Conservation (phyloP, 2,329 filamentous ascomycete genomes). For the Graphilbum fragrans region DNA sequence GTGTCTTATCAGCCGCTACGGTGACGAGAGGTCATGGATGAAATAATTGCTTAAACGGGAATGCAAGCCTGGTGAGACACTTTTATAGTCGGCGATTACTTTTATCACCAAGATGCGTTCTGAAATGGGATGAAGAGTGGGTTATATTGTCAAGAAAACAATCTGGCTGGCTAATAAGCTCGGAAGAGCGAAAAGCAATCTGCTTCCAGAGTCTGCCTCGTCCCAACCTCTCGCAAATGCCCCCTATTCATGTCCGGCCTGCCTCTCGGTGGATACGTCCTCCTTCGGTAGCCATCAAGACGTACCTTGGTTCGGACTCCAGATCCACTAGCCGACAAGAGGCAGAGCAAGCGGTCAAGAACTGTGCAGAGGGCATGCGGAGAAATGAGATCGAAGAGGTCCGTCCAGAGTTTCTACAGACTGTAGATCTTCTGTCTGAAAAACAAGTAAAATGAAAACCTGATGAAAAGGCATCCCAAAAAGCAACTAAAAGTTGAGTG, state of each 20-base stretch:
- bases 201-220: background rate
- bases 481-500: too few species aligned
- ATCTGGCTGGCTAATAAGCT: constrained; percentile 3
- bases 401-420: background rate
- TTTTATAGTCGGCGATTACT: too few species aligned
- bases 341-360: background rate
- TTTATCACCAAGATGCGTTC: too few species aligned
- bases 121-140: constrained; percentile 5
- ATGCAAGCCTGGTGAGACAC: too few species aligned
- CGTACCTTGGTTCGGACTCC: background rate
- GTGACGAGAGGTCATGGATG: too few species aligned
- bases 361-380: background rate
- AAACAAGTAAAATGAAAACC: background rate
- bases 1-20: too few species aligned
- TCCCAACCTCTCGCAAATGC: background rate
- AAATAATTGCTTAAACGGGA: too few species aligned
- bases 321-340: background rate
- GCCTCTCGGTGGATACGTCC: background rate
- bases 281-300: too few species aligned
- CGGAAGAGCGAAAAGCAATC: constrained; percentile 1
- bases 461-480: too few species aligned
- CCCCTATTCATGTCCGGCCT: background rate
- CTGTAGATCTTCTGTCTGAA: background rate
- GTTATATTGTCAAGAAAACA: constrained; percentile 6
- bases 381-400: background rate